These are phyloP conservation scores for Dactylorhiza incarnata DNA, from an alignment of 106 monocot species.

Conservation along the genomic window DNA sequence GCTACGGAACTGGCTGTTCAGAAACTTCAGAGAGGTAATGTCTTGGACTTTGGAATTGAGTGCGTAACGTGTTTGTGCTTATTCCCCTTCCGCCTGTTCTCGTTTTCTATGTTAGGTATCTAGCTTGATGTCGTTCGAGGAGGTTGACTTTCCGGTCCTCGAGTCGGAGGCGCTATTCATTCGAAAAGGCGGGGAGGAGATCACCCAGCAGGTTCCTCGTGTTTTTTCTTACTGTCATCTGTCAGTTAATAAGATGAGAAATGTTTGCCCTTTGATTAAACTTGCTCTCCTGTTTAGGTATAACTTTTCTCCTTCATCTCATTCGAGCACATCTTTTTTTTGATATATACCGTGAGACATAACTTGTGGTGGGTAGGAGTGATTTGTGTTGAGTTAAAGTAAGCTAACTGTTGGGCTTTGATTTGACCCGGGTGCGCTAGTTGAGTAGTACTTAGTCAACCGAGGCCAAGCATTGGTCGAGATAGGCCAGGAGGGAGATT, in stretches of 20 bases:
- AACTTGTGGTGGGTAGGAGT: too few species aligned
- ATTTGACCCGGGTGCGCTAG: too few species aligned
- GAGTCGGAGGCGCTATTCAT: conserved; percentile 92
- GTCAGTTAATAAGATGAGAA: background rate
- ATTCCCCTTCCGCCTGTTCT: conserved; percentile 4
- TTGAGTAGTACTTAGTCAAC: too few species aligned
- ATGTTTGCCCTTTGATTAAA: background rate
- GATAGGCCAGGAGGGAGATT: too few species aligned
- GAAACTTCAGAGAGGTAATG: conserved; percentile 79
- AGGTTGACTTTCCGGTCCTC: conserved; percentile 97
- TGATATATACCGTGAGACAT: background rate
- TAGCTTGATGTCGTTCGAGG: conserved; percentile 74
- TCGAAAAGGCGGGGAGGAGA: conserved; percentile 98
- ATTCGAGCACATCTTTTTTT: background rate
- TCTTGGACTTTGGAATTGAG: background rate
- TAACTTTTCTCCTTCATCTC: background rate
- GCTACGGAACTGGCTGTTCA: conserved; percentile 81
- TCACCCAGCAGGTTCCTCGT: conserved; percentile 71
- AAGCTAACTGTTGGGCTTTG: too few species aligned
- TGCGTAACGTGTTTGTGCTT: conserved; percentile 19
- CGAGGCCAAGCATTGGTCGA: too few species aligned
- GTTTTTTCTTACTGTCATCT: background rate
- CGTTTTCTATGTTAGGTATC: conserved; percentile 52
- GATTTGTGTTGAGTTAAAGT: too few species aligned
- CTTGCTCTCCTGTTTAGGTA: background rate